Evolutionary conservation across 2,329 filamentous ascomycete species (phyloP).

Genomic region (Botrytis aclada): DNA sequence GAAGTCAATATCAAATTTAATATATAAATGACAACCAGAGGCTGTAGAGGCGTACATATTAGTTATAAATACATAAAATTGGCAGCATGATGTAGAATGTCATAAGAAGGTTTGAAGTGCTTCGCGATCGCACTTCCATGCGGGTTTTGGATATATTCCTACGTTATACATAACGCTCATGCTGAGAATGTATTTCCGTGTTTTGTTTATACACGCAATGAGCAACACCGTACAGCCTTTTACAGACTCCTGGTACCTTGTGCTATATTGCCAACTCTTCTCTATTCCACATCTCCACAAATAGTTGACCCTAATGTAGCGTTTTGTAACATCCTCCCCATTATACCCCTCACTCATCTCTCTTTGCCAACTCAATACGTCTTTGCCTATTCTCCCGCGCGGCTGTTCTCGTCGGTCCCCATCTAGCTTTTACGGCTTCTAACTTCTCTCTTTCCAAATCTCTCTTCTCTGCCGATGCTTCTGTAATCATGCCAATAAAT

Average conservation of each 20-base stretch:
- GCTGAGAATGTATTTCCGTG: conserved; percentile 1
- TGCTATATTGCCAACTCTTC: conserved; percentile 2
- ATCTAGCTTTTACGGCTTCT: conserved; percentile 51
- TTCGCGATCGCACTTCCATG: not conserved
- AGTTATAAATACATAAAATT: not conserved
- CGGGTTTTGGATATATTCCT: not conserved
- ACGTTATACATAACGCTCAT: conserved; percentile 1
- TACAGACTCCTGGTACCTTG: not conserved
- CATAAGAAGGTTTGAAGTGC: not conserved
- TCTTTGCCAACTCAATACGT: conserved; percentile 42
- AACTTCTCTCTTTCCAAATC: conserved; percentile 45
- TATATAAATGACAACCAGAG: not conserved
- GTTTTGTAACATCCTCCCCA: not conserved
- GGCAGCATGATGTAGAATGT: not conserved
- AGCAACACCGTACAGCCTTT: not conserved
- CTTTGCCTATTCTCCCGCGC: conserved; percentile 55
- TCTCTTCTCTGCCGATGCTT: conserved; percentile 47
- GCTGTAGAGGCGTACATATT: not conserved
- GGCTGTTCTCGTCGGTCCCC: conserved; percentile 54
- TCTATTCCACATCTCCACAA: not conserved
- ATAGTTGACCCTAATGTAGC: not conserved
- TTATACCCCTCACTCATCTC: conserved; percentile 28
- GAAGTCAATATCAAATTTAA: not conserved
- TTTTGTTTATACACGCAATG: conserved; percentile 7
- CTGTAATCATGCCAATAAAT: conserved; percentile 58